These are phyloP conservation scores for Clavispora fructus DNA, from an alignment of 805 yeast species.

Conservation along the genomic window DNA sequence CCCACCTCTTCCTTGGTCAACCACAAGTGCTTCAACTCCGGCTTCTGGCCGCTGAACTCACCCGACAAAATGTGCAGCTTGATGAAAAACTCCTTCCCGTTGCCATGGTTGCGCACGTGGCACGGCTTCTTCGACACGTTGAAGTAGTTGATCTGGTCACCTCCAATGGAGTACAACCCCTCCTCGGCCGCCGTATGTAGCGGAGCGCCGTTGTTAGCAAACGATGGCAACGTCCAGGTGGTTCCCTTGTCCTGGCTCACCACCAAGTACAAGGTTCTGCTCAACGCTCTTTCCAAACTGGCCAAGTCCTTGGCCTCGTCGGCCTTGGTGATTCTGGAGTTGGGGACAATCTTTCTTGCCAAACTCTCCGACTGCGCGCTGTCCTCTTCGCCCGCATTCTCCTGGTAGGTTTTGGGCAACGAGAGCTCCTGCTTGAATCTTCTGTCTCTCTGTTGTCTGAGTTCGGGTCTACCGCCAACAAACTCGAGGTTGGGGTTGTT, in stretches of 20 bases:
- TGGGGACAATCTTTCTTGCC: slow-evolving; percentile 62
- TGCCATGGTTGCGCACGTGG: slow-evolving; percentile 34
- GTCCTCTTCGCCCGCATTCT: slow-evolving; percentile 11
- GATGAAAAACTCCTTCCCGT: slow-evolving; percentile 58
- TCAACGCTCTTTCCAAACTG: slow-evolving; percentile 73
- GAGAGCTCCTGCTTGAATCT: slow-evolving; percentile 69
- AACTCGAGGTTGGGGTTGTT: slow-evolving; percentile 73
- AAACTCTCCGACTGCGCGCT: slow-evolving; percentile 41
- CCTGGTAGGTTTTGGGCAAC: slow-evolving; percentile 63
- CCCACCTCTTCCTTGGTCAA: slow-evolving; percentile 73
- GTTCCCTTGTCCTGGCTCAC: slow-evolving; percentile 39
- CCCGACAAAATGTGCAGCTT: slow-evolving; percentile 90
- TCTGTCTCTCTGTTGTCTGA: slow-evolving; percentile 86
- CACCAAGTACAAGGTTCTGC: slow-evolving; percentile 74
- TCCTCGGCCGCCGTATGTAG: slow-evolving; percentile 71
- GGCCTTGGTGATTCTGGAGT: slow-evolving; percentile 72
- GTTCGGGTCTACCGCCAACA: slow-evolving; percentile 79
- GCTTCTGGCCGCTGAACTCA: slow-evolving; percentile 44
- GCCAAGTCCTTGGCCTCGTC: slow-evolving; percentile 57
- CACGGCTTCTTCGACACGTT: slow-evolving; percentile 88
- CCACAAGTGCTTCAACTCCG: slow-evolving; percentile 65
- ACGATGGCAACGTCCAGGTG: slow-evolving; percentile 81
- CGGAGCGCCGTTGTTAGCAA: slow-evolving; percentile 41
- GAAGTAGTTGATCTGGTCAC: slow-evolving; percentile 76
- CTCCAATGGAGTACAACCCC: slow-evolving; percentile 69